These are phyloP conservation scores for Lycium barbarum DNA, from an alignment of 257 asterid genomes.

Conservation along the genomic window DNA sequence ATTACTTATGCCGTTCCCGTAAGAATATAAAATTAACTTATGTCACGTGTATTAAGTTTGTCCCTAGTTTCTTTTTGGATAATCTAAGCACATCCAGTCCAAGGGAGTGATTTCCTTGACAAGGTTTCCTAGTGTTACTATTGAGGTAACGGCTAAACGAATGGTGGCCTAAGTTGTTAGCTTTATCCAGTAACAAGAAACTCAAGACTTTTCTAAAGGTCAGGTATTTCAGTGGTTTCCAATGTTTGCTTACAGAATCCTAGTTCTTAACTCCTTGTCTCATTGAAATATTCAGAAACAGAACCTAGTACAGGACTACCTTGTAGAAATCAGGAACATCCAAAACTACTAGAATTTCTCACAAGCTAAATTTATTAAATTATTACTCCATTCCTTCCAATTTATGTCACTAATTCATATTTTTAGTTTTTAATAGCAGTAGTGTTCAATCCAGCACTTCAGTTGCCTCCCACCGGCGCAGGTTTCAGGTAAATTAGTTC, in stretches of 20 bases:
- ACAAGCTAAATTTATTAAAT: not conserved
- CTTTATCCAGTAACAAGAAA: conserved; percentile 13
- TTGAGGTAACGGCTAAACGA: not conserved
- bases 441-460: not conserved
- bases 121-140: not conserved
- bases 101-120: not conserved
- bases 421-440: not conserved
- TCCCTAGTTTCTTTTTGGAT: not conserved
- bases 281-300: not conserved
- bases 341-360: not conserved
- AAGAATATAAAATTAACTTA: not conserved
- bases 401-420: not conserved
- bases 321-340: not conserved
- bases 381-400: not conserved
- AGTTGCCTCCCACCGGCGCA: not conserved
- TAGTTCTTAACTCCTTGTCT: not conserved
- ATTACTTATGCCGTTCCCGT: not conserved
- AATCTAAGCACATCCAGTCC: not conserved
- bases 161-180: conserved; percentile 9
- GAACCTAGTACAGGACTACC: not conserved
- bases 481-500: not conserved
- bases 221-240: not conserved
- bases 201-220: conserved; percentile 6
- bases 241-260: not conserved
- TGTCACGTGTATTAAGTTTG: conserved; percentile 1